Evolutionary conservation across 345 rosid species (phyloP).

Genomic region (Psidium friedrichsthalianum): DNA sequence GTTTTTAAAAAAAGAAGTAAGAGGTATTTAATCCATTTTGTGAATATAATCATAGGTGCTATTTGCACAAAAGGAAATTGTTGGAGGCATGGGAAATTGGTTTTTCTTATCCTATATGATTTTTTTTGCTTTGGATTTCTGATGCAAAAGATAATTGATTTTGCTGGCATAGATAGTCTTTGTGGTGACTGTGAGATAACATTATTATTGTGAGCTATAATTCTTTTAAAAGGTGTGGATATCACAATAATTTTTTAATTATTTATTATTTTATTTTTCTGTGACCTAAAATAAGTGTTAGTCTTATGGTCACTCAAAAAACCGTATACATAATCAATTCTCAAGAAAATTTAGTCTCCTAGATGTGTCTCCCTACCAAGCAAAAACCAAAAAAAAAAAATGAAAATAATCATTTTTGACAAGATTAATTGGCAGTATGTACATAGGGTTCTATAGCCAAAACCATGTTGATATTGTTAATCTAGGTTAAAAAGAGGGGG

Average conservation of each 20-base stretch:
- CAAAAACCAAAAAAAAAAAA: background rate
- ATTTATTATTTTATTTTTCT: too few species aligned
- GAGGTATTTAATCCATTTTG: background rate
- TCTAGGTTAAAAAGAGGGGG: background rate
- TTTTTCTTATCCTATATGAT: background rate
- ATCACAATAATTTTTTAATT: too few species aligned
- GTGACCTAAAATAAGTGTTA: too few species aligned
- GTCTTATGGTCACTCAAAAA: too few species aligned
- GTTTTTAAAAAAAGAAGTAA: background rate
- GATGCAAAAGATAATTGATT: too few species aligned
- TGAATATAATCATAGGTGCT: background rate
- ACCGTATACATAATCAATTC: too few species aligned
- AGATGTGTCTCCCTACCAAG: background rate
- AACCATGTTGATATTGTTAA: background rate
- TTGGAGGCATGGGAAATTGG: background rate
- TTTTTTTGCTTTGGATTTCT: background rate
- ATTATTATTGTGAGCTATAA: too few species aligned
- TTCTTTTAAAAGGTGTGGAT: too few species aligned
- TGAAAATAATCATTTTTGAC: background rate
- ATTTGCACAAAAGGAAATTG: background rate
- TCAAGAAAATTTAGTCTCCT: background rate
- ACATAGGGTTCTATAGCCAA: background rate
- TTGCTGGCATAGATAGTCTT: too few species aligned
- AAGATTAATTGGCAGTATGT: background rate
- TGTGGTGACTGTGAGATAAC: too few species aligned